Percentiles rank a stretch among this genome's conserved stretches.
Conservation (phyloP, 129 eudicot genomes). For the Kitagawia praeruptora region DNA sequence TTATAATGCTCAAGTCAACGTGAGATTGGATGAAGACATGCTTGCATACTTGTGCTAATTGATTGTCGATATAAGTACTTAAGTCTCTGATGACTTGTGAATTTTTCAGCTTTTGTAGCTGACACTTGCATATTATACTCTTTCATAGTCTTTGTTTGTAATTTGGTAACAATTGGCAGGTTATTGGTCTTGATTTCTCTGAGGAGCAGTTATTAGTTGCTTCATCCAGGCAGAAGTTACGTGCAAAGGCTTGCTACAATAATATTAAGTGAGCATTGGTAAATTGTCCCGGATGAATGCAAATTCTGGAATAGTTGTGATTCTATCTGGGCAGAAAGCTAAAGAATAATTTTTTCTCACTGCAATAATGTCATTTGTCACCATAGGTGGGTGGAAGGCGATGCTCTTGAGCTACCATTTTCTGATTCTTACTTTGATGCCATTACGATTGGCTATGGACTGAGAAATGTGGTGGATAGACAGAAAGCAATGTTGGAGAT, state of each 20-base stretch:
- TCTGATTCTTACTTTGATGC: constrained; percentile 69
- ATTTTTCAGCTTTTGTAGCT: neutral
- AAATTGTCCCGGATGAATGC: constrained; percentile 8
- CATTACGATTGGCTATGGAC: constrained; percentile 84
- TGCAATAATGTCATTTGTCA: constrained; percentile 13
- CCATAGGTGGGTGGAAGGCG: constrained; percentile 87
- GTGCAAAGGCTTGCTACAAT: constrained; percentile 49
- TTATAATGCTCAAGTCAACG: too few species aligned
- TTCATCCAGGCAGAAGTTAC: constrained; percentile 54
- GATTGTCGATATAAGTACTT: neutral
- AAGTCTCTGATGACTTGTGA: neutral
- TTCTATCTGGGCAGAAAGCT: neutral
- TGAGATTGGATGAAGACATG: neutral
- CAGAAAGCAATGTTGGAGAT: constrained; percentile 65
- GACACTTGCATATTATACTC: neutral
- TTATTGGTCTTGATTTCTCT: constrained; percentile 80
- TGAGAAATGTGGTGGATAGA: constrained; percentile 71
- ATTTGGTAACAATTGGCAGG: constrained; percentile 33
- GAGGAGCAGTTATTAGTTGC: constrained; percentile 68
- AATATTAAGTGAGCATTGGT: constrained; percentile 89
- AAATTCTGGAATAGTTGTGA: neutral
- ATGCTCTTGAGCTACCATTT: constrained; percentile 86
- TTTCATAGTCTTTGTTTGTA: neutral
- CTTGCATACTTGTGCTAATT: neutral
- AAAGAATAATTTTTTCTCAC: neutral